A percentile compares a stretch with the other conserved stretches of the same genome.
phyloP scores from a whole-genome alignment of 805 yeast genomes.

The Pichia rugopelliculosa region DNA sequence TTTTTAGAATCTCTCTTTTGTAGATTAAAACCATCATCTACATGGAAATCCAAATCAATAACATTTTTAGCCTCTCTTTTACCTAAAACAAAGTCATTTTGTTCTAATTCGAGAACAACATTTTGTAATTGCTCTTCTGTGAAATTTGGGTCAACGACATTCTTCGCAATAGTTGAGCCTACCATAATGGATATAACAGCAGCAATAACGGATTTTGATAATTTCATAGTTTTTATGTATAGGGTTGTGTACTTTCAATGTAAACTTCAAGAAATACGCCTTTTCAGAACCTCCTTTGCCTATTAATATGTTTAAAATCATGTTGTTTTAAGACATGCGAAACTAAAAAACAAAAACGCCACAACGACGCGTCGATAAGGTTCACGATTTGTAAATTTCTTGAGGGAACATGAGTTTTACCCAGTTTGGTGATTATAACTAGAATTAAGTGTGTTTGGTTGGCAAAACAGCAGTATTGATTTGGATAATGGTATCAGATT shows the following conservation, averaged over 20 bases:
- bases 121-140: constrained; percentile 3
- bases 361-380: too few species aligned
- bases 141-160: constrained; percentile 4
- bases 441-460: too few species aligned
- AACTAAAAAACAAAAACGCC: too few species aligned
- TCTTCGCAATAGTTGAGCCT: constrained; percentile 1
- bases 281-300: too few species aligned
- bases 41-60: constrained; percentile 10
- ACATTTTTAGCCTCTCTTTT: constrained; percentile 13
- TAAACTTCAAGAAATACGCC: neutral
- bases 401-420: neutral
- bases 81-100: constrained; percentile 6
- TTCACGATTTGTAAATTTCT: too few species aligned
- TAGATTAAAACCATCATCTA: constrained; percentile 5
- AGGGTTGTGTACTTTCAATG: neutral
- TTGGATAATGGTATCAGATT: constrained; percentile 16
- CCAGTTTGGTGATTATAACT: too few species aligned
- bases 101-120: constrained; percentile 6
- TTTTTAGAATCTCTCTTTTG: constrained; percentile 13
- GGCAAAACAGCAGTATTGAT: neutral
- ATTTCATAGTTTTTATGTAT: neutral
- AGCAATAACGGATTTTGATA: neutral
- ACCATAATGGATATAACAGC: neutral
- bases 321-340: too few species aligned
- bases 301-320: too few species aligned